phyloP scores from a whole-genome alignment of 2,329 filamentous ascomycete species.

The Byssoonygena ceratinophila region DNA sequence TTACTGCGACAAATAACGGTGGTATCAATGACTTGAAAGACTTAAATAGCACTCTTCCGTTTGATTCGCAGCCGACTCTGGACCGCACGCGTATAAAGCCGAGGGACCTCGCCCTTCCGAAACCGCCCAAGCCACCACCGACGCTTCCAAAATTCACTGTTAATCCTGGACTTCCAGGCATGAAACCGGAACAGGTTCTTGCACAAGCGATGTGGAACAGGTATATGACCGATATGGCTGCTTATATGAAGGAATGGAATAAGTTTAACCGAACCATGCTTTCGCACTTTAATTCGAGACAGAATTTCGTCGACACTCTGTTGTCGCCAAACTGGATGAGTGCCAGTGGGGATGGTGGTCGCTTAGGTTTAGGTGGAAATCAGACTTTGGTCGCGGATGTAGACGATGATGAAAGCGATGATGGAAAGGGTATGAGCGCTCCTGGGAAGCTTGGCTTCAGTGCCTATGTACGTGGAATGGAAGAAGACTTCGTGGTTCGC shows the following conservation, averaged over 20 bases:
- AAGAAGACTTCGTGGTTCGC: conserved; percentile 38
- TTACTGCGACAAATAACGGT: conserved; percentile 35
- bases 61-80: conserved; percentile 44
- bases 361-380: conserved; percentile 22
- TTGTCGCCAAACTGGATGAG: conserved; percentile 43
- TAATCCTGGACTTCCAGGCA: conserved; percentile 1
- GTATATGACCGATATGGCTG: conserved; percentile 45
- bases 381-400: conserved; percentile 10
- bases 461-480: conserved; percentile 37
- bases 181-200: conserved; percentile 25
- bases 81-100: conserved; percentile 29
- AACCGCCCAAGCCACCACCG: conserved; percentile 46
- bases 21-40: conserved; percentile 47
- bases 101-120: conserved; percentile 39
- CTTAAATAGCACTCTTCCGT: conserved; percentile 46
- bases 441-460: conserved; percentile 33
- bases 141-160: conserved; percentile 22
- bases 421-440: conserved; percentile 25
- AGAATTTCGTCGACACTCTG: conserved; percentile 38
- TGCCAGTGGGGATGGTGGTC: conserved; percentile 40
- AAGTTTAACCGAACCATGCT: conserved; percentile 46
- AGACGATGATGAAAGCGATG: conserved; percentile 21
- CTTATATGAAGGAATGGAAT: conserved; percentile 49
- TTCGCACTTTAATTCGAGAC: conserved; percentile 45
- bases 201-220: conserved; percentile 40